Evolutionary conservation across 768 basidiomycete genomes (phyloP), one percentile per base, ranked within the genome.

Genomic region (Mycena latifolia): DNA sequence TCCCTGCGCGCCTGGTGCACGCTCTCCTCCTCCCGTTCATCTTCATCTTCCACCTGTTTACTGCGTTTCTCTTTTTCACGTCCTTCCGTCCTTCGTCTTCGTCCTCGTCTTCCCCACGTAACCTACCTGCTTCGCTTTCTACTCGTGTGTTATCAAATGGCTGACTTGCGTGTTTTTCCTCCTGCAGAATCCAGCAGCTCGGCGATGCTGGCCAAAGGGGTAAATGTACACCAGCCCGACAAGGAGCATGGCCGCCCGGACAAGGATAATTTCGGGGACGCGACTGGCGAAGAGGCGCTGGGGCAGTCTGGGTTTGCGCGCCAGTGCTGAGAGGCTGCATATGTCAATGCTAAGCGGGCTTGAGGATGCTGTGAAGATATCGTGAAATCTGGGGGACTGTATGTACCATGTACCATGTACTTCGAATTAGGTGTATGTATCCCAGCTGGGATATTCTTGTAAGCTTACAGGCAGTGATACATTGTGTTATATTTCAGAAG

Each of bases 161-260:
- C 55, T 57, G 22, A 57, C 33, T 2, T 18, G 8, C 18, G 20
- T 37, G 10, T 20, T 22, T 52, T 20, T 55, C 53, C 22, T 59
- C 28, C n/a, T 52, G 4, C 28, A 72, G 71, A 61, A 18, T 15
- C 61, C 72, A 75, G 67, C 45, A 64, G 59, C 22, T 66, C 76
- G n/a, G 73, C 67, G 12, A 71, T 69, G 51, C 70, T 80, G n/a
- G 54, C 65, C 37, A 69, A 75, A 47, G 31, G 18, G 1, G 5
- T 2, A 27, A 71, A 63, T 17, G 41, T 75, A 5, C 72, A 78
- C 61, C 79, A 81, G 35, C 80, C 81, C 5, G 83, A 82, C 52
- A 73, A 78, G 57, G 77, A 78, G 8, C 79, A 81, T 53, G 82
- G 75, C 31, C 77, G 82, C n/a, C 83, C 83, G 5, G 75, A 79